Conservation (phyloP, 2,329 filamentous ascomycete genomes). For the Coniochaeta hoffmannii region DNA sequence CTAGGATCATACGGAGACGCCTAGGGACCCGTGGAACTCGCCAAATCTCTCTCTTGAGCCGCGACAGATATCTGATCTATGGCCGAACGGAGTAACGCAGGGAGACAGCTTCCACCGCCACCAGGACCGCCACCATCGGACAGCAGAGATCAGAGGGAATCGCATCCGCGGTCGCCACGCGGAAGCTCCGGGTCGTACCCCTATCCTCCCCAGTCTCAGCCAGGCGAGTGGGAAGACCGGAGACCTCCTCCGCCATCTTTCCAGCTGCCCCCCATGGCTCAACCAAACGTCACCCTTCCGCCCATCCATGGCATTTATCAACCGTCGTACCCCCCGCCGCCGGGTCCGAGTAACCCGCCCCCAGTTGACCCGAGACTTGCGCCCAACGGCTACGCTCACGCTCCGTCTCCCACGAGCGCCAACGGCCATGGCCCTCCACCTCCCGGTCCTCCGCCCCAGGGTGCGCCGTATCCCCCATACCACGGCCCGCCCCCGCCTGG, state of each 20-base stretch:
- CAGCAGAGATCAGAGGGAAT: neutral
- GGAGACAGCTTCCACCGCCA: neutral
- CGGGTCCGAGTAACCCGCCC: neutral
- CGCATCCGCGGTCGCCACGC: neutral
- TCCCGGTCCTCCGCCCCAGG: slow-evolving; percentile 13
- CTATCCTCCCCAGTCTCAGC: slow-evolving; percentile 6
- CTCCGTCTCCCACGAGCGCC: neutral
- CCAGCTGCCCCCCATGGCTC: slow-evolving; percentile 27
- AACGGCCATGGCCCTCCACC: slow-evolving; percentile 18
- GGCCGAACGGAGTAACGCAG: neutral
- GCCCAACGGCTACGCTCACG: neutral
- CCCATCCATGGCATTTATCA: slow-evolving; percentile 36
- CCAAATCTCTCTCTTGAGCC: neutral
- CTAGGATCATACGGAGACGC: neutral
- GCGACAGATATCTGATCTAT: no score
- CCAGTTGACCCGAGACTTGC: neutral
- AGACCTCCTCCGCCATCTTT: slow-evolving; percentile 16
- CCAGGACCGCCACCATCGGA: neutral
- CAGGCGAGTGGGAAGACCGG: slow-evolving; percentile 33
- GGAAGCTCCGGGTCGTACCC: neutral
- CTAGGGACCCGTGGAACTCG: no score
- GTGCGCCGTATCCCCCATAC: slow-evolving; percentile 9
- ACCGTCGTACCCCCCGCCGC: neutral
- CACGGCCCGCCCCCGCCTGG: slow-evolving; percentile 5
- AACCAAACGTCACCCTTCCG: slow-evolving; percentile 35